Base-by-base conservation (phyloP, 1,139 yeast species). In the Candida dubliniensis region DNA sequence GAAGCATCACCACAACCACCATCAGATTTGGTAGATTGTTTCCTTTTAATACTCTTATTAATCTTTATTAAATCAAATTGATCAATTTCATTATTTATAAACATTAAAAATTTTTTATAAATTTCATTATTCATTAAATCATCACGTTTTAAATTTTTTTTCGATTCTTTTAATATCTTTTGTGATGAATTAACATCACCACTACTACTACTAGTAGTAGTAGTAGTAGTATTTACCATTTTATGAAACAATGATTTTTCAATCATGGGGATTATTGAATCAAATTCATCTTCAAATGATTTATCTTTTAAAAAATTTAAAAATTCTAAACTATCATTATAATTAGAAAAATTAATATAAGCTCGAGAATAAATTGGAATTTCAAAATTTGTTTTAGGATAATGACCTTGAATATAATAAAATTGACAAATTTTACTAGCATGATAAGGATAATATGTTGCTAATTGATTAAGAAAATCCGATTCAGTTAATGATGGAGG, bases 361-460 rank as follows among this genome's bases (percentile, higher is more conserved):
- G 66, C 66, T 39, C 71, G 49, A 2, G 69, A 64, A 46, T 61
- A 64, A 5, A 49, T 45, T 0, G 69, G 69, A 10, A 53, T 39
- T 43, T 63, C 67, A 41, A 54, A 64, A 7, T 64, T 62, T 11
- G 48, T 52, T 8, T 40, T 38, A 2, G 62, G 56, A 40, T 52
- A 50, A 12, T 45, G 42, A 3, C 65, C 65, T 41, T 50, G 42
- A 9, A 56, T 58, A 40, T 54, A 61, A 36, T 61, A 61, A 25
- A 40, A 46, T 11, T 48, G 50, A 1, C 36, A 36, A 11, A 57
- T 48, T 12, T 46, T 46, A 2, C 51, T 36, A 6, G 48, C 51
- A 41, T 50, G 52, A 29, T 43, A 47, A 12, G 52, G 53, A 36
- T 50, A 45, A 35, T 50, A 47, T 11, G 41, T 38, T 2, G 55